phyloP scores from a whole-genome alignment of 805 yeast species.

The baker's yeast (Saccharomyces cerevisiae) region DNA sequence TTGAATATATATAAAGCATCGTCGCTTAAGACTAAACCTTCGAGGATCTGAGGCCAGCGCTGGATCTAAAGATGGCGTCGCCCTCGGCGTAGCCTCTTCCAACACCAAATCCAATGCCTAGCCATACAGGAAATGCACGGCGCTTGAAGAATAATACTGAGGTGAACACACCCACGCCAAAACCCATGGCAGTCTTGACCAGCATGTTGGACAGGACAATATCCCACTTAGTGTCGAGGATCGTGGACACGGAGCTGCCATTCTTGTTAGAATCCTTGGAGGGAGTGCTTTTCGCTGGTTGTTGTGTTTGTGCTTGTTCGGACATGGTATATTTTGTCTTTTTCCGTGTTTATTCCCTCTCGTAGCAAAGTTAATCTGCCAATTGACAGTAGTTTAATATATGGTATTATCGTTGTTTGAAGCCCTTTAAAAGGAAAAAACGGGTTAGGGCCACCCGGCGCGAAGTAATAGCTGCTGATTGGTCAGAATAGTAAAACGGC shows the following conservation, averaged over 20 bases:
- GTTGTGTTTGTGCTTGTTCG: conserved; percentile 9
- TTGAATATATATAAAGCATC: background rate
- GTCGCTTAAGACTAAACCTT: conserved; percentile 41
- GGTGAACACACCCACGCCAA: conserved; percentile 92
- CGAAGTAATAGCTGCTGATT: background rate
- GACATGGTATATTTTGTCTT: conserved; percentile 10
- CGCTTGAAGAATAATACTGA: conserved; percentile 86
- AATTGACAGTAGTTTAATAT: background rate
- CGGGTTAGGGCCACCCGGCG: background rate
- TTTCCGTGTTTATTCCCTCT: background rate
- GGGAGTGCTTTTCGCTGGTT: background rate
- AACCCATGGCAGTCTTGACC: conserved; percentile 92
- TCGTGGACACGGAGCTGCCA: conserved; percentile 22
- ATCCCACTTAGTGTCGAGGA: conserved; percentile 80
- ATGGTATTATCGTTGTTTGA: background rate
- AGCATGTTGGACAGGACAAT: conserved; percentile 88
- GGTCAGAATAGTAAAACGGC: background rate
- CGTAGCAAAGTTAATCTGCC: background rate
- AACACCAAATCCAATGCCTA: conserved; percentile 93
- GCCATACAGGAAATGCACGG: conserved; percentile 96
- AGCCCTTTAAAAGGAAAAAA: background rate
- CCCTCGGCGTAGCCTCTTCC: conserved; percentile 99
- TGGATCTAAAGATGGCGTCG: conserved; percentile 87
- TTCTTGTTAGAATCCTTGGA: background rate
- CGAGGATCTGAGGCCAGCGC: conserved; percentile 67